Evolutionary conservation across 2,329 filamentous ascomycete genomes (phyloP).

Genomic region (Fusarium mangiferae): DNA sequence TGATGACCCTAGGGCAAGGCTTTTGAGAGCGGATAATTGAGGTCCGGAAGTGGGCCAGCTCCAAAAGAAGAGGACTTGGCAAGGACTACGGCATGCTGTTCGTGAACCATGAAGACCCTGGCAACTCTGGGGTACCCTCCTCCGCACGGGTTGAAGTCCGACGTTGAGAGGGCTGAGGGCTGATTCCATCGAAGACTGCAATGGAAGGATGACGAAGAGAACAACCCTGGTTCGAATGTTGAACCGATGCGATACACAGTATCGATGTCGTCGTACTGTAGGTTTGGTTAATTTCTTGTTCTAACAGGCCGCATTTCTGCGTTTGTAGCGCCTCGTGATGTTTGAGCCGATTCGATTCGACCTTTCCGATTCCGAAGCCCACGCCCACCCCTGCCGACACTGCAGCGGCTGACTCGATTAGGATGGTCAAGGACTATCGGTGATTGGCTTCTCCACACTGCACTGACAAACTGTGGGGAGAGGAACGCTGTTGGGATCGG

Average conservation of each 20-base stretch:
- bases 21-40: conserved; percentile 21
- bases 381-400: conserved; percentile 21
- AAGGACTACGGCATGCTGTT: conserved; percentile 27
- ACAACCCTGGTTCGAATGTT: background rate
- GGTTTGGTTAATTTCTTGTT: background rate
- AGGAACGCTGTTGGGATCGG: conserved; percentile 1
- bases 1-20: conserved; percentile 5
- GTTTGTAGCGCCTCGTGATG: conserved; percentile 42
- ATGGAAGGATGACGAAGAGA: conserved; percentile 8
- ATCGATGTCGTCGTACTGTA: background rate
- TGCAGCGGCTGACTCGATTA: conserved; percentile 36
- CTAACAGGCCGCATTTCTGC: conserved; percentile 37
- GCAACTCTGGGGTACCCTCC: conserved; percentile 33
- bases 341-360: conserved; percentile 17
- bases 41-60: conserved; percentile 15
- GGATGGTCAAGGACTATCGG: background rate
- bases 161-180: background rate
- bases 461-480: conserved; percentile 40
- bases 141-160: conserved; percentile 25
- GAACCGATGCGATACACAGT: background rate
- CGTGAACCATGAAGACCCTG: conserved; percentile 32
- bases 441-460: conserved; percentile 46
- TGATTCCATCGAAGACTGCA: background rate
- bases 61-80: conserved; percentile 7
- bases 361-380: conserved; percentile 17